These are phyloP conservation scores for Arthroderma sp. DNA, from an alignment of 2,329 filamentous ascomycete genomes.

Conservation along the genomic window DNA sequence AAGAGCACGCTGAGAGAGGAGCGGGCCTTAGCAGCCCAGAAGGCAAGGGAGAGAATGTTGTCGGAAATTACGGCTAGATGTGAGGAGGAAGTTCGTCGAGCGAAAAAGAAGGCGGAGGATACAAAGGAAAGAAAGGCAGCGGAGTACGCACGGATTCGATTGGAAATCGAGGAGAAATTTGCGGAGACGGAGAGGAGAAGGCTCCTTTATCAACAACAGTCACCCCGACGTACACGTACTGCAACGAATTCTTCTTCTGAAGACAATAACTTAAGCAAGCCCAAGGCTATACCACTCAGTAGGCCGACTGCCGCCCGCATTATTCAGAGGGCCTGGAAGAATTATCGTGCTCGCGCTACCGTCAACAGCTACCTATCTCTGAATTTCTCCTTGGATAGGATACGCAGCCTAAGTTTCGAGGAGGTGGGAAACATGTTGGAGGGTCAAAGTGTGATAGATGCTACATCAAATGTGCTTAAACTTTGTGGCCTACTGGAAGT, in stretches of 20 bases:
- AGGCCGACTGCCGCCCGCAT: constrained; percentile 41
- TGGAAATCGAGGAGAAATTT: constrained; percentile 53
- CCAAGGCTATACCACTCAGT: constrained; percentile 28
- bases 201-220: constrained; percentile 33
- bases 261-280: constrained; percentile 28
- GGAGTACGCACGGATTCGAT: constrained; percentile 44
- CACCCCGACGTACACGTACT: constrained; percentile 37
- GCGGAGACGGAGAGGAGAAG: constrained; percentile 50
- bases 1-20: constrained; percentile 47
- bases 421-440: constrained; percentile 45
- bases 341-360: constrained; percentile 34
- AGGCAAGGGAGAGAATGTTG: constrained; percentile 49
- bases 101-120: constrained; percentile 54
- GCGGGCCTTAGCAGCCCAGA: constrained; percentile 48
- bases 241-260: constrained; percentile 36
- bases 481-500: constrained; percentile 43
- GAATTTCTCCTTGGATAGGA: constrained; percentile 39
- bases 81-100: constrained; percentile 51
- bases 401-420: constrained; percentile 44
- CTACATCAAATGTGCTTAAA: constrained; percentile 43
- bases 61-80: constrained; percentile 53
- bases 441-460: constrained; percentile 38
- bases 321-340: constrained; percentile 47
- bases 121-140: constrained; percentile 51
- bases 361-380: constrained; percentile 40